A percentile compares a stretch with the other conserved stretches of the same genome.
Conservation (phyloP, 805 yeast genomes). For the Ogataea nitratoaversa region DNA sequence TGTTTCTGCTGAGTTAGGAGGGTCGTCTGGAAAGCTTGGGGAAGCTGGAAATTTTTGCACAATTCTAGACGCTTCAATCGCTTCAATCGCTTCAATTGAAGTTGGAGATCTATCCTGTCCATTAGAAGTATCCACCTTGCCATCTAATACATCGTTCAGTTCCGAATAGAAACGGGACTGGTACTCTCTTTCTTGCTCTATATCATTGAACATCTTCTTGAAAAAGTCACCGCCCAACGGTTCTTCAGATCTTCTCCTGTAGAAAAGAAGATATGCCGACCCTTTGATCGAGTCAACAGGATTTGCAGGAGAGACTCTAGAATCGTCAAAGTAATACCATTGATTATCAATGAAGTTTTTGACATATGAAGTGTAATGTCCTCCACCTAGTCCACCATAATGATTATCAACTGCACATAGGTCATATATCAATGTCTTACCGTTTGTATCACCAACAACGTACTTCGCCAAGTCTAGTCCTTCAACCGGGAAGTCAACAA, state of each 20-base stretch:
- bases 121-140: not conserved
- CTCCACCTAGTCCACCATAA: conserved; percentile 94
- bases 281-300: conserved; percentile 62
- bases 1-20: too few species aligned
- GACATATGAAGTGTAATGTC: conserved; percentile 91
- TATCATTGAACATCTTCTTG: conserved; percentile 35
- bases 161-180: not conserved
- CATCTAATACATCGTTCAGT: not conserved
- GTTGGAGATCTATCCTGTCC: not conserved
- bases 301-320: conserved; percentile 58
- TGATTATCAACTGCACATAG: conserved; percentile 92
- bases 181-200: conserved; percentile 25
- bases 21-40: too few species aligned
- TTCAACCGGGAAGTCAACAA: conserved; percentile 82
- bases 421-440: conserved; percentile 57
- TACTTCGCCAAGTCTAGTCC: conserved; percentile 70
- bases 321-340: conserved; percentile 92
- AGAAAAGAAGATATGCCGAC: conserved; percentile 85
- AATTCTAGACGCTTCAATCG: too few species aligned
- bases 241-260: conserved; percentile 48
- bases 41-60: too few species aligned
- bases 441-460: conserved; percentile 39
- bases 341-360: conserved; percentile 68
- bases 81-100: not conserved
- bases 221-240: conserved; percentile 48